Conservation (phyloP, 2,329 filamentous ascomycete genomes). For the Xylaria sp. region DNA sequence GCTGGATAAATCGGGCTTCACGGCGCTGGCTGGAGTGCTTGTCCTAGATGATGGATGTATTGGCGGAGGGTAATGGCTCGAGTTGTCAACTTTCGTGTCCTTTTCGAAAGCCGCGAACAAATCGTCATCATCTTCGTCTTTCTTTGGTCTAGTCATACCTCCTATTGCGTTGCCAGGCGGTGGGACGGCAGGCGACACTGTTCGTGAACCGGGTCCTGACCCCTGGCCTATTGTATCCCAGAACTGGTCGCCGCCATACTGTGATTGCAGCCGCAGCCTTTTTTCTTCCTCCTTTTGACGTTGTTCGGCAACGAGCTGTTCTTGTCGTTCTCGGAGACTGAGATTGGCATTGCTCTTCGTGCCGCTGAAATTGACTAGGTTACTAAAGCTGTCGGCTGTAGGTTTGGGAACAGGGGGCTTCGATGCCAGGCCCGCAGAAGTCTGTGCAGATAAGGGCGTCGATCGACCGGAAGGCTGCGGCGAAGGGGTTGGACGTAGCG, state of each 20-base stretch:
- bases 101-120: constrained; percentile 71
- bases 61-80: constrained; percentile 68
- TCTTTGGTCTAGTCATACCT: constrained; percentile 40
- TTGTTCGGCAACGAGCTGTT: constrained; percentile 68
- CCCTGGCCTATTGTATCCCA: constrained; percentile 72
- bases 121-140: constrained; percentile 60
- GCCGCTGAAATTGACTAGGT: constrained; percentile 68
- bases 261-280: constrained; percentile 71
- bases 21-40: constrained; percentile 52
- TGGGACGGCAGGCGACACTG: constrained; percentile 49
- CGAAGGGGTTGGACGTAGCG: constrained; percentile 61
- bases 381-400: constrained; percentile 76
- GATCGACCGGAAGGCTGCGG: constrained; percentile 60
- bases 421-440: constrained; percentile 49
- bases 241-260: constrained; percentile 78
- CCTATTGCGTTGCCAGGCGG: constrained; percentile 39
- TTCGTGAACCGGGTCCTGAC: constrained; percentile 55
- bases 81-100: constrained; percentile 69
- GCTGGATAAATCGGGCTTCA: constrained; percentile 57
- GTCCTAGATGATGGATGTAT: constrained; percentile 47
- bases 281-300: constrained; percentile 75
- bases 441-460: constrained; percentile 60
- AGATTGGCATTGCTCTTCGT: constrained; percentile 71
- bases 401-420: constrained; percentile 57
- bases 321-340: constrained; percentile 78